phyloP scores from a whole-genome alignment of 805 yeast species.

The Candida koratica region DNA sequence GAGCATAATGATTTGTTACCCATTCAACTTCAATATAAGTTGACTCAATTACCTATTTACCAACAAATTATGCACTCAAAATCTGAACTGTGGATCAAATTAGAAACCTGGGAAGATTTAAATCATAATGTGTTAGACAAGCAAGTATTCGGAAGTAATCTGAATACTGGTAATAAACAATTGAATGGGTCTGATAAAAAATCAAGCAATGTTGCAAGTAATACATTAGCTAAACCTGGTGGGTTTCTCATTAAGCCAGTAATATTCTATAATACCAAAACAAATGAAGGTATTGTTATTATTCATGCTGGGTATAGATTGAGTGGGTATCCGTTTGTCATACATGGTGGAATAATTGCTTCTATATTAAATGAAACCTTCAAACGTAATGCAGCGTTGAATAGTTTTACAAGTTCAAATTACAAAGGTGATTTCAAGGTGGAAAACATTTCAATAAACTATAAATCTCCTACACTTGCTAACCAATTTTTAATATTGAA shows the following conservation, averaged over 20 bases:
- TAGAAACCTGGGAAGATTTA: constrained; percentile 42
- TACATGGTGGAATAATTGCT: constrained; percentile 87
- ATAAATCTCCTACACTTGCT: constrained; percentile 71
- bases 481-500: constrained; percentile 70
- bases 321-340: constrained; percentile 82
- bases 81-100: constrained; percentile 45
- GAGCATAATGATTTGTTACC: constrained; percentile 26
- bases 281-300: constrained; percentile 59
- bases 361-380: constrained; percentile 75
- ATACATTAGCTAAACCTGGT: constrained; percentile 68
- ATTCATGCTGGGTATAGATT: constrained; percentile 74
- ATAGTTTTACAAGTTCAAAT: constrained; percentile 26
- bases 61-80: constrained; percentile 42
- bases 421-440: constrained; percentile 48
- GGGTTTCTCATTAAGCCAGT: constrained; percentile 74
- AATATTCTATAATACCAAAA: constrained; percentile 54
- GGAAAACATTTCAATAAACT: constrained; percentile 45
- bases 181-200: neutral
- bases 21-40: constrained; percentile 43
- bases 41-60: constrained; percentile 50
- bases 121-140: constrained; percentile 34
- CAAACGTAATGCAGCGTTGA: constrained; percentile 50
- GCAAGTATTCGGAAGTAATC: constrained; percentile 10
- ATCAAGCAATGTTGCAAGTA: constrained; percentile 21
- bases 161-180: neutral